A percentile compares a stretch with the other conserved stretches of the same genome.
Evolutionary conservation across 495 filamentous ascomycete genomes (phyloP).

Genomic region (Annulohypoxylon maeteangense): DNA sequence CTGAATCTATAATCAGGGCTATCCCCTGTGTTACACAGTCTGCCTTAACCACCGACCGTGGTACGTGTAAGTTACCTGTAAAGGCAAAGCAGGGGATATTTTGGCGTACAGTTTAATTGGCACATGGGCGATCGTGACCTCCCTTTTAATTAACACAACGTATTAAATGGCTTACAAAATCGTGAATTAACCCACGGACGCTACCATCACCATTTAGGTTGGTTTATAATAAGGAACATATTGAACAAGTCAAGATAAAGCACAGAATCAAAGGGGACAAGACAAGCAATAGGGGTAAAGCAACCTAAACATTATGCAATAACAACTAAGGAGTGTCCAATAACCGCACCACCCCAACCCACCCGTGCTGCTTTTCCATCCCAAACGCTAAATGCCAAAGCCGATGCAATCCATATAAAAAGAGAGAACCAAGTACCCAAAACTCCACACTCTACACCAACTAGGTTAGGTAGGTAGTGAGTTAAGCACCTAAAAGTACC

Average conservation of each 20-base stretch:
- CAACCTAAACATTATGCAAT: not conserved
- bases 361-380: not conserved
- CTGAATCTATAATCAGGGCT: no score
- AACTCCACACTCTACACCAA: not conserved
- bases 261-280: not conserved
- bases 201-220: no score
- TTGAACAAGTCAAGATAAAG: not conserved
- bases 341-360: not conserved
- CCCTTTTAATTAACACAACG: no score
- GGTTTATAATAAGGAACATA: no score
- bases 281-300: not conserved
- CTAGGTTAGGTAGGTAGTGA: constrained; percentile 11
- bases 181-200: no score
- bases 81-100: no score
- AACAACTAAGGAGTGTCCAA: not conserved
- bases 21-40: no score
- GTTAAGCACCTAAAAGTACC: not conserved
- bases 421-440: not conserved
- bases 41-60: no score
- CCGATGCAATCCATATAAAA: constrained; percentile 14
- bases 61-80: no score
- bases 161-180: not conserved
- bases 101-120: no score
- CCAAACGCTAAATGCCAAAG: constrained; percentile 11
- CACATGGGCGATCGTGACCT: no score